These are phyloP conservation scores for Saccharomyces cerevisiae DNA, from an alignment of 805 yeast species.

Conservation along the genomic window DNA sequence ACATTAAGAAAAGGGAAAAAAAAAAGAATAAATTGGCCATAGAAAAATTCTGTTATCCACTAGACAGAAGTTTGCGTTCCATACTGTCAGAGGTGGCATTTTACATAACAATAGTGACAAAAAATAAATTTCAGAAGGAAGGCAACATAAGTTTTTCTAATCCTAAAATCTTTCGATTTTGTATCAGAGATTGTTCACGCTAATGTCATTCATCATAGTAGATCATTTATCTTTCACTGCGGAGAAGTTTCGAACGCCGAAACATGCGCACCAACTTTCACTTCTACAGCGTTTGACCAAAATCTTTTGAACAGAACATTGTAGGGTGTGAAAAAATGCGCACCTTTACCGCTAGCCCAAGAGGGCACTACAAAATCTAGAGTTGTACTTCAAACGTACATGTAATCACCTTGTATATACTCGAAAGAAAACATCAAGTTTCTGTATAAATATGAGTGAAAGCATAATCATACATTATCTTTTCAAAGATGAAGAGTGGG, in stretches of 20 bases:
- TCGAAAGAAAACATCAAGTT: too few species aligned
- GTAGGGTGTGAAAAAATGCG: not conserved
- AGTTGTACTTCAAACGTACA: not conserved
- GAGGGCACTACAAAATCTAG: constrained; percentile 3
- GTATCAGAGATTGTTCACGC: constrained; percentile 36
- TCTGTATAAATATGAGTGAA: too few species aligned
- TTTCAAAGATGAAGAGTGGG: too few species aligned
- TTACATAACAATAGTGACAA: not conserved
- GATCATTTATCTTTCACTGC: not conserved
- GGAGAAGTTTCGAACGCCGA: not conserved
- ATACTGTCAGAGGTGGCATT: not conserved
- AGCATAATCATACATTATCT: too few species aligned
- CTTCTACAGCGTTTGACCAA: not conserved
- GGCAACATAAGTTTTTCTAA: constrained; percentile 34
- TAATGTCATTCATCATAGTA: constrained; percentile 32
- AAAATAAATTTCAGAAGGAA: constrained; percentile 31
- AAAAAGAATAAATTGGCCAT: not conserved
- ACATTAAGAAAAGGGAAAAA: not conserved
- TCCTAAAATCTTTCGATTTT: constrained; percentile 23
- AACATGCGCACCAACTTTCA: not conserved
- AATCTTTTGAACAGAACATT: not conserved
- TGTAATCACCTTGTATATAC: too few species aligned
- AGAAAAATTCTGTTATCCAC: not conserved
- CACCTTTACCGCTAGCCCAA: constrained; percentile 6
- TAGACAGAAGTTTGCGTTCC: not conserved